Evolutionary conservation across 768 basidiomycete species (phyloP).

Genomic region (Pholiota conissans): DNA sequence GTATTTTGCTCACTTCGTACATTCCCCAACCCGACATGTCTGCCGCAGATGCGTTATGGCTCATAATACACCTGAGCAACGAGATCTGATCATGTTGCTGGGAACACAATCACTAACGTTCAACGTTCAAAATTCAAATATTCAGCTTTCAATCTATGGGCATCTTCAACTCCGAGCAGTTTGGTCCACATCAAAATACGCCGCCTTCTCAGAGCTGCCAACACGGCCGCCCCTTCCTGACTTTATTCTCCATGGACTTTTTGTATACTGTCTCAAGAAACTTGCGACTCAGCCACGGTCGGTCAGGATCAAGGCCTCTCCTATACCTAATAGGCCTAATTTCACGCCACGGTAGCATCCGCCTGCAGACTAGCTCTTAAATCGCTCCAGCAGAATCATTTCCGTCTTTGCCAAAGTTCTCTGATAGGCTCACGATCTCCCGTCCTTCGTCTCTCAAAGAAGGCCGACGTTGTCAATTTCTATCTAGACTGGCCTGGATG

Average conservation of each 20-base stretch:
- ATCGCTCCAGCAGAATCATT: neutral
- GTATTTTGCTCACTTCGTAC: too few relatives aligned
- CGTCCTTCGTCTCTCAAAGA: neutral
- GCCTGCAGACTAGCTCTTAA: neutral
- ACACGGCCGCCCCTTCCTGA: neutral
- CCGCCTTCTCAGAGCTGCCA: constrained; percentile 15
- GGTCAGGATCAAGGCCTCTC: neutral
- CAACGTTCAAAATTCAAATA: too few relatives aligned
- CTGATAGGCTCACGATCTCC: constrained; percentile 2
- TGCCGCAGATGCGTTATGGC: neutral
- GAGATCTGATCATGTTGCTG: neutral
- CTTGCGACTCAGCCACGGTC: neutral
- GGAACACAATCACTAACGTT: neutral
- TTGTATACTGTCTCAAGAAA: neutral
- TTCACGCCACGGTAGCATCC: constrained; percentile 2
- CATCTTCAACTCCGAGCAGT: constrained; percentile 2
- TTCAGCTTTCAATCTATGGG: too few relatives aligned
- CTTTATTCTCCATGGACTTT: neutral
- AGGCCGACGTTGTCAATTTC: neutral
- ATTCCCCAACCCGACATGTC: too few relatives aligned
- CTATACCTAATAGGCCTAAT: neutral
- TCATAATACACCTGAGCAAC: neutral
- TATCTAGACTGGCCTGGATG: neutral
- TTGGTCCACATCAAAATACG: constrained; percentile 8
- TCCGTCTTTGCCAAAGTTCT: constrained; percentile 1